Evolutionary conservation across 805 yeast genomes (phyloP).

Genomic region (Candida montana): DNA sequence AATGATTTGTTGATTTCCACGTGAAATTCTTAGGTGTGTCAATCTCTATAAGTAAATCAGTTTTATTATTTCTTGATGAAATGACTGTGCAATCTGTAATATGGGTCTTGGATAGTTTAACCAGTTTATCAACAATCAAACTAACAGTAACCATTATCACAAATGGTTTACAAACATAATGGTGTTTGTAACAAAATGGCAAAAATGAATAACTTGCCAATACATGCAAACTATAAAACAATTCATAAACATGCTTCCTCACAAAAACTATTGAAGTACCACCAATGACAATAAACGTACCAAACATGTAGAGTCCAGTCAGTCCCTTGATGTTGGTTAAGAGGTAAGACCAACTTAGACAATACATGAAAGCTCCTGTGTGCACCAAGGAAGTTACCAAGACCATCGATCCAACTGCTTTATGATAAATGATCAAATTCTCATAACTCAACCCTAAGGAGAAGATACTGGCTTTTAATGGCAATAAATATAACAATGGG

Average conservation of each 20-base stretch:
- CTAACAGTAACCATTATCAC: constrained; percentile 13
- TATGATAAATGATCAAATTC: constrained; percentile 21
- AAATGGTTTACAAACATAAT: constrained; percentile 22
- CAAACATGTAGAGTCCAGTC: constrained; percentile 16
- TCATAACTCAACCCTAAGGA: constrained; percentile 21
- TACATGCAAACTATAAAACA: constrained; percentile 20
- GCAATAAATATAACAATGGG: constrained; percentile 24
- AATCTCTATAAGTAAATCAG: constrained; percentile 4
- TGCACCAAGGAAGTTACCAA: constrained; percentile 17
- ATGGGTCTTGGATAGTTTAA: constrained; percentile 3
- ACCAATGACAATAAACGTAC: constrained; percentile 11
- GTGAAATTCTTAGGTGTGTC: constrained; percentile 10
- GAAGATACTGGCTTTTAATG: constrained; percentile 23
- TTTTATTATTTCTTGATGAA: constrained; percentile 1
- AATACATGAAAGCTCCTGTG: constrained; percentile 12
- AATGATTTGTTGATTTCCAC: constrained; percentile 21
- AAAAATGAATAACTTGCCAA: constrained; percentile 16
- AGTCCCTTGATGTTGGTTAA: constrained; percentile 6
- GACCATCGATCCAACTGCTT: constrained; percentile 19
- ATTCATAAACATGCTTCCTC: constrained; percentile 16
- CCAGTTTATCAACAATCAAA: constrained; percentile 17
- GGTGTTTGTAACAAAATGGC: constrained; percentile 24
- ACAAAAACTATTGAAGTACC: constrained; percentile 14
- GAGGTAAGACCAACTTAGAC: constrained; percentile 19
- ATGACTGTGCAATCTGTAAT: not conserved